Evolutionary conservation across 257 asterid species (phyloP).

Genomic region (Ballota nigra): DNA sequence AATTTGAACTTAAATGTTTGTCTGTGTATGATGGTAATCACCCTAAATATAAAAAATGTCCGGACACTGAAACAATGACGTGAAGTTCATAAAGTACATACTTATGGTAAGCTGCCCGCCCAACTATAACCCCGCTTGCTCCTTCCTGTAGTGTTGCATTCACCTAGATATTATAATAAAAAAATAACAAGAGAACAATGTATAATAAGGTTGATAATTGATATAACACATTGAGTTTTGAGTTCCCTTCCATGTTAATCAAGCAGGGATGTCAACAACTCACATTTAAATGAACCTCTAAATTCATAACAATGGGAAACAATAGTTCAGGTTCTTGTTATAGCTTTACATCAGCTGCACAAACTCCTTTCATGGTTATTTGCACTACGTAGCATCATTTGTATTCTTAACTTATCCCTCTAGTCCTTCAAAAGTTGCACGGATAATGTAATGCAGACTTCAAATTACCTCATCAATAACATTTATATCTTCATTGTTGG

Average conservation of each 20-base stretch:
- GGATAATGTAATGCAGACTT: constrained; percentile 10
- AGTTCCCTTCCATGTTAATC: constrained; percentile 8
- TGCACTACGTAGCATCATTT: neutral
- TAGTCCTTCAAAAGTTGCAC: constrained; percentile 4
- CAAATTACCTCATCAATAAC: constrained; percentile 72
- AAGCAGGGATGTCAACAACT: neutral
- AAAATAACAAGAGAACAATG: constrained; percentile 13
- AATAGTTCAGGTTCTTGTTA: no score
- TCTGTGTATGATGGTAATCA: neutral
- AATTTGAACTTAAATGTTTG: neutral
- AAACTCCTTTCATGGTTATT: neutral
- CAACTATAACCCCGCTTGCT: constrained; percentile 94
- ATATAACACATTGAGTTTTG: constrained; percentile 1
- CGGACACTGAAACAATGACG: neutral
- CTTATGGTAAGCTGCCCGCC: constrained; percentile 86
- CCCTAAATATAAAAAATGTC: no score
- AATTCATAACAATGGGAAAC: neutral
- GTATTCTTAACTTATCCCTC: neutral
- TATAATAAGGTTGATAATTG: constrained; percentile 15
- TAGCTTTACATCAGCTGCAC: neutral
- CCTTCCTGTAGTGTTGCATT: constrained; percentile 80
- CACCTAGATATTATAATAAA: constrained; percentile 39
- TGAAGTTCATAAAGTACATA: constrained; percentile 28
- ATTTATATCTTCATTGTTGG: constrained; percentile 92
- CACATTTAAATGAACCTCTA: neutral